phyloP scores from a whole-genome alignment of 495 filamentous ascomycete genomes.

The Delitschia confertaspora region DNA sequence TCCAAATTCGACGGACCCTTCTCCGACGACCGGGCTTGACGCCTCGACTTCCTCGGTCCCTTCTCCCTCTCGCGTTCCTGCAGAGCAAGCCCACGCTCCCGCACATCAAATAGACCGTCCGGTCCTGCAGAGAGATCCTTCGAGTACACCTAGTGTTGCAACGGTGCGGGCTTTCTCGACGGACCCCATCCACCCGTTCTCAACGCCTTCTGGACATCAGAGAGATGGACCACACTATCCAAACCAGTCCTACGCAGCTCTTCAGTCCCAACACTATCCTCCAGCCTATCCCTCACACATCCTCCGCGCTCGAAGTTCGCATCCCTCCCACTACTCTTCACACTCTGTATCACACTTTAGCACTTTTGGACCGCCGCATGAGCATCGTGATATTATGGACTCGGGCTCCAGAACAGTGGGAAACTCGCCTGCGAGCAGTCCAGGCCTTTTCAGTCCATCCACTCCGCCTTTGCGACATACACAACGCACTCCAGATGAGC shows the following conservation, averaged over 20 bases:
- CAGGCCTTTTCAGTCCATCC: conserved; percentile 34
- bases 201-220: conserved; percentile 4
- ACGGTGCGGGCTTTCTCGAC: conserved; percentile 25
- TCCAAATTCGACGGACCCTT: conserved; percentile 18
- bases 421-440: conserved; percentile 36
- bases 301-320: conserved; percentile 31
- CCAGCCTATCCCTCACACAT: conserved; percentile 25
- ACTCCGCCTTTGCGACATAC: conserved; percentile 21
- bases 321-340: conserved; percentile 29
- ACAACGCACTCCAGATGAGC: conserved; percentile 19
- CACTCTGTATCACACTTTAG: conserved; percentile 23
- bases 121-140: conserved; percentile 24
- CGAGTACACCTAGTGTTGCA: conserved; percentile 28
- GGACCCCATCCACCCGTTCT: conserved; percentile 12
- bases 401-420: conserved; percentile 34
- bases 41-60: conserved; percentile 21
- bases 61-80: background rate
- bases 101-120: conserved; percentile 21
- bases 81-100: background rate
- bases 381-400: conserved; percentile 24
- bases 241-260: conserved; percentile 38
- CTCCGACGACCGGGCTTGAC: conserved; percentile 18
- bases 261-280: conserved; percentile 36
- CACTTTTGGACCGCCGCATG: conserved; percentile 22
- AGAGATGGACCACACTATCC: conserved; percentile 33